Evolutionary conservation across 2,329 filamentous ascomycete genomes (phyloP).

Genomic region (Orbilia quercus): DNA sequence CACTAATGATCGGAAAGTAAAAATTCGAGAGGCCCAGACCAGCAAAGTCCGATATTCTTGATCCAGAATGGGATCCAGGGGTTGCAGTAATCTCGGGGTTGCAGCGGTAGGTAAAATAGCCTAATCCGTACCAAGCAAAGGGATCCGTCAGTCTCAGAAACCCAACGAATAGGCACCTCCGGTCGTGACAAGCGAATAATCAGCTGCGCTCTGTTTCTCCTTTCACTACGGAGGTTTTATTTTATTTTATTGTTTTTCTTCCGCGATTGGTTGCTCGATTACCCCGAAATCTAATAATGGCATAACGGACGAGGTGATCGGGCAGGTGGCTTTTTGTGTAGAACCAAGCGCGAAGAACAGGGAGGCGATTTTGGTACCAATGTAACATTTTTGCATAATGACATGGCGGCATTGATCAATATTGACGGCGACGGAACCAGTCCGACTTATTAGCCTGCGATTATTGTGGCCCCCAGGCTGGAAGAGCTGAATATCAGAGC

Average conservation of each 20-base stretch:
- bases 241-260: background rate
- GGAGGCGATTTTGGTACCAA: background rate
- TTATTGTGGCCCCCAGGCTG: background rate
- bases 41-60: no score
- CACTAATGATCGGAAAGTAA: no score
- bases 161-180: no score
- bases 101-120: background rate
- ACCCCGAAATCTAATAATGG: conserved; percentile 1
- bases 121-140: background rate
- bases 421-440: no score
- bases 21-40: no score
- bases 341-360: background rate
- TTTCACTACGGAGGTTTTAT: background rate
- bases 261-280: background rate
- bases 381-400: conserved; percentile 20
- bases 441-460: conserved; percentile 5
- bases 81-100: no score
- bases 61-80: no score
- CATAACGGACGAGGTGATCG: background rate
- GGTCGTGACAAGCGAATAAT: background rate
- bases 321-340: background rate
- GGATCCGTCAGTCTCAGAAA: conserved; percentile 2
- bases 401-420: background rate
- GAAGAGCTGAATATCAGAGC: no score
- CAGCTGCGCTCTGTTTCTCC: no score